A percentile compares a stretch with the other conserved stretches of the same genome.
These are phyloP conservation scores for Brasenia schreberi DNA, from an alignment of 164 flowering plant genomes.

Conservation along the genomic window DNA sequence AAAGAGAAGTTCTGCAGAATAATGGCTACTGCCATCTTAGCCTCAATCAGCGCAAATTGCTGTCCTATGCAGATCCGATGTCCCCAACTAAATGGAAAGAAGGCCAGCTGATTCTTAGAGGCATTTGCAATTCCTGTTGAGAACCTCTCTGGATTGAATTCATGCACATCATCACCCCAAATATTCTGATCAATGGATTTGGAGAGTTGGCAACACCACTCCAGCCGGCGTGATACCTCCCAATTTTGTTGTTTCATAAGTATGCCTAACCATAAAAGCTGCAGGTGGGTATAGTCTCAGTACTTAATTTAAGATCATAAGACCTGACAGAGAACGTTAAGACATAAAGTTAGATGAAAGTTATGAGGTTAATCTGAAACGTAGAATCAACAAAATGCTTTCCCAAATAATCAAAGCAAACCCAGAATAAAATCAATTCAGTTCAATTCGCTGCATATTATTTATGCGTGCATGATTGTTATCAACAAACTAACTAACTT, in stretches of 20 bases:
- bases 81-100: slow-evolving; percentile 3
- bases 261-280: not conserved
- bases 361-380: not conserved
- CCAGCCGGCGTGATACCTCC: not conserved
- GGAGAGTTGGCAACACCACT: not conserved
- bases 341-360: no score
- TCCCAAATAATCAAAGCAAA: not conserved
- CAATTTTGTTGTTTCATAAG: not conserved
- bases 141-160: slow-evolving; percentile 1
- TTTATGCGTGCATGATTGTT: not conserved
- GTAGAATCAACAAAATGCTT: not conserved
- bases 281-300: not conserved
- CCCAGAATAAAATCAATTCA: no score
- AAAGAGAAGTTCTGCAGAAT: not conserved
- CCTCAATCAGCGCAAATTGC: not conserved
- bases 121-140: not conserved
- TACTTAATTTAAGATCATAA: not conserved
- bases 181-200: not conserved
- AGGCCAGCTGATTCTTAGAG: not conserved
- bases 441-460: not conserved
- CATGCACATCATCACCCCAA: slow-evolving; percentile 1
- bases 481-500: not conserved
- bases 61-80: slow-evolving; percentile 1
- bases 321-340: not conserved
- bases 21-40: slow-evolving; percentile 1